Base-by-base conservation (phyloP, 768 basidiomycete species). In the Boletus subcaerulescens region DNA sequence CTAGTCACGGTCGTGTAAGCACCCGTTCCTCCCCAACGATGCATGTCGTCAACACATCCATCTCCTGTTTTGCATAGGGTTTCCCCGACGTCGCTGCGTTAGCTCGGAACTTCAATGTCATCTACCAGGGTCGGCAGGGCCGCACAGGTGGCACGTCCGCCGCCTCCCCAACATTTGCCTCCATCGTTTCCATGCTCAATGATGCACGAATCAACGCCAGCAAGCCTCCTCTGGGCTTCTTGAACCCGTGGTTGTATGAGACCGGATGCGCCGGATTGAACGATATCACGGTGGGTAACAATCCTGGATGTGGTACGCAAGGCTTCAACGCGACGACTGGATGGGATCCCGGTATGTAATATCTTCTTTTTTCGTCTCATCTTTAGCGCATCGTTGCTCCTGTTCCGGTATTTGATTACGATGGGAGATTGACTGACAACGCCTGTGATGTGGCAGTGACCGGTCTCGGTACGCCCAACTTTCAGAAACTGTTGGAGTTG, bases 71-170 rank as follows among this genome's bases (percentile, higher is more conserved):
- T 24, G 18, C 7, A n/a, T 44, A 60, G 83, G 87, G 72, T 12
- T 73, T 76, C 60, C 88, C 87, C 11, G 88, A 90, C 58, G 84
- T 89, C 33, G 72, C 86, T 0, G 85, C 87, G 0, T 85, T 85
- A 62, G 74, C 76, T 1, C 61, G 65, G 40, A 65, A 70, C 36
- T 88, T 80, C 75, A 66, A 70, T 13, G 75, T 87, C 41, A 75
- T 76, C 67, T 67, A 76, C 45, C 50, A 62, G 24, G 83, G 83
- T 4, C 17, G 44, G 7, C 32, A 71, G 12, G 55, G 50, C 78
- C 73, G 8, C 26, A 29, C 26, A 5, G 1, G 8, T 1, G 89
- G 89, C 32, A 91, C 89, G 3, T 87, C 86, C 15, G 83, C 83
- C 1, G 65, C 86, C 1, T 62, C 84, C 8, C 88, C 87, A 0